Percentiles rank a stretch among this genome's conserved stretches.
Conservation (phyloP, 2,329 filamentous ascomycete genomes). For the Beauveria medogensis region DNA sequence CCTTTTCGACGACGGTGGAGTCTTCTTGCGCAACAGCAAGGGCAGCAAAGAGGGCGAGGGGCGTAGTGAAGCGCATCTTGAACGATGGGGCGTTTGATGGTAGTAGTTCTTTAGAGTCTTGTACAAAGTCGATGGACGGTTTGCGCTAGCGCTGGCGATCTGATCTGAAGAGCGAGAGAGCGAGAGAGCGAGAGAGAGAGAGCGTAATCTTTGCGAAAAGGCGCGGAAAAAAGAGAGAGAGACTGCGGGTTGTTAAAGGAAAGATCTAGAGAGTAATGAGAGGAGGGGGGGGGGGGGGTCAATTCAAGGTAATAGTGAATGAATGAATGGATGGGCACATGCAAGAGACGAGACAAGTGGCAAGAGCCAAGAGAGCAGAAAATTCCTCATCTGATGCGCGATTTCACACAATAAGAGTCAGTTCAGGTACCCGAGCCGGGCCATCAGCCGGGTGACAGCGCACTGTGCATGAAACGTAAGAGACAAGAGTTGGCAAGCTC, state of each 20-base stretch:
- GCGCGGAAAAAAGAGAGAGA: background rate
- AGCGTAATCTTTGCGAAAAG: background rate
- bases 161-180: background rate
- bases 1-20: constrained; percentile 27
- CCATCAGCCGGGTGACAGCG: background rate
- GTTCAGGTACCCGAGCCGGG: background rate
- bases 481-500: background rate
- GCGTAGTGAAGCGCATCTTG: constrained; percentile 39
- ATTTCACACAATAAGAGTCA: background rate
- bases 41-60: constrained; percentile 34
- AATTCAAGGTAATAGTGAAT: background rate
- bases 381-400: background rate
- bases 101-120: background rate
- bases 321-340: background rate
- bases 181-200: background rate
- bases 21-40: constrained; percentile 30
- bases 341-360: background rate
- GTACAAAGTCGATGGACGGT: background rate
- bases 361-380: background rate
- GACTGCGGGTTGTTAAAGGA: background rate
- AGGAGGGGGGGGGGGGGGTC: background rate
- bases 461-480: background rate
- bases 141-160: background rate
- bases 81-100: background rate
- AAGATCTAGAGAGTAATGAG: background rate